phyloP scores from a whole-genome alignment of 228 moss, liverwort and hornwort species.

The Sphagnum magellanicum region DNA sequence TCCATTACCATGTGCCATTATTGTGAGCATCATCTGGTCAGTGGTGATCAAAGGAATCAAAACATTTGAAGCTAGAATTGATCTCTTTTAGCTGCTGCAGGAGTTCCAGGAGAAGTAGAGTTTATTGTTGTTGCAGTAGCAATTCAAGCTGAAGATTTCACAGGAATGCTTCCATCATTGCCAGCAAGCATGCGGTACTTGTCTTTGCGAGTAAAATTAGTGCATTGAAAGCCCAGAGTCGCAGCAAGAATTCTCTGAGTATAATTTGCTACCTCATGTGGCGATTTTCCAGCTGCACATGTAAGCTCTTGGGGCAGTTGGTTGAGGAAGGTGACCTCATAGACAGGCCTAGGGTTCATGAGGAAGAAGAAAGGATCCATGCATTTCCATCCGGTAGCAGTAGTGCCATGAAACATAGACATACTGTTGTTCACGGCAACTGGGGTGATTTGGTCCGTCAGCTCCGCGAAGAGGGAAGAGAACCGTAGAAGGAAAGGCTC shows the following conservation, averaged over 20 bases:
- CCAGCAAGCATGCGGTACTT: conserved; percentile 61
- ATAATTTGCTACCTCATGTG: conserved; percentile 71
- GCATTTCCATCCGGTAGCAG: conserved; percentile 67
- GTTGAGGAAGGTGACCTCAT: conserved; percentile 53
- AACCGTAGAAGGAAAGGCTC: conserved; percentile 73
- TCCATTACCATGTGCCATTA: too few species aligned
- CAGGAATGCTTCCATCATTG: conserved; percentile 51
- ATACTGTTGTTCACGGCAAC: conserved; percentile 45
- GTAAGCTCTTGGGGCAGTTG: conserved; percentile 56
- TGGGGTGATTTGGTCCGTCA: conserved; percentile 57
- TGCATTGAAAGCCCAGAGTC: conserved; percentile 59
- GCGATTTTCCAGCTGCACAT: conserved; percentile 35
- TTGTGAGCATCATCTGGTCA: too few species aligned
- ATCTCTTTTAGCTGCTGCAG: too few species aligned
- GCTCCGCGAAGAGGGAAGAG: conserved; percentile 69
- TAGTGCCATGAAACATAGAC: conserved; percentile 69
- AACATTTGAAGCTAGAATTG: too few species aligned
- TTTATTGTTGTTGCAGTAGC: too few species aligned
- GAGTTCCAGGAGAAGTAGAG: too few species aligned
- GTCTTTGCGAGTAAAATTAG: conserved; percentile 56
- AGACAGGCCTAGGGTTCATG: conserved; percentile 45
- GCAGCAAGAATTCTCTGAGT: conserved; percentile 45
- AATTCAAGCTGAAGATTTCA: not conserved
- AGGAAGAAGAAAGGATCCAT: conserved; percentile 76
- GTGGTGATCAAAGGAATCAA: too few species aligned